These are phyloP conservation scores for Fomitopsis pulvina DNA, from an alignment of 768 basidiomycete genomes.

Conservation along the genomic window DNA sequence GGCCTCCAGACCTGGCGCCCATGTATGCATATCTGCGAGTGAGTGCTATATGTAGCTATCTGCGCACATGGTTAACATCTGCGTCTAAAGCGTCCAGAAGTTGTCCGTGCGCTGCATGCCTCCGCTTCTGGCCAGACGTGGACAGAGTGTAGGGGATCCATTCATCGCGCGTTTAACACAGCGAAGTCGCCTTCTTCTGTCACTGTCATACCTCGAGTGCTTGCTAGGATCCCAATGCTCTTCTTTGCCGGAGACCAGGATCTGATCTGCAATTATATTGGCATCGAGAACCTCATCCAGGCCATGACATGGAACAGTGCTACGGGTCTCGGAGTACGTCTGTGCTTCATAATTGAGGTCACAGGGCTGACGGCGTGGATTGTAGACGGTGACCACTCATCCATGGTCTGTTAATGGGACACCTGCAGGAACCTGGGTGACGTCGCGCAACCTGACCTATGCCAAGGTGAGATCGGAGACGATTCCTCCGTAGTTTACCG, in stretches of 20 bases:
- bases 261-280: constrained; percentile 93
- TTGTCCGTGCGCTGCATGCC: constrained; percentile 81
- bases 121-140: constrained; percentile 68
- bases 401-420: constrained; percentile 70
- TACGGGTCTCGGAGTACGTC: constrained; percentile 74
- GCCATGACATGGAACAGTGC: constrained; percentile 81
- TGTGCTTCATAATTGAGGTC: constrained; percentile 2
- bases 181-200: constrained; percentile 60
- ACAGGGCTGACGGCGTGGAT: neutral
- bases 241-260: constrained; percentile 96
- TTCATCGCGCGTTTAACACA: constrained; percentile 57
- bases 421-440: constrained; percentile 87
- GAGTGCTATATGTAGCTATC: constrained; percentile 24
- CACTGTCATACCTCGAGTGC: constrained; percentile 67
- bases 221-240: constrained; percentile 78
- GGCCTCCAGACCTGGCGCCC: constrained; percentile 82
- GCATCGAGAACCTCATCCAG: constrained; percentile 81
- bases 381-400: constrained; percentile 59
- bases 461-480: constrained; percentile 61
- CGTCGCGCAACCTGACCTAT: constrained; percentile 86
- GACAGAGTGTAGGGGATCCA: constrained; percentile 75
- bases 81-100: constrained; percentile 60
- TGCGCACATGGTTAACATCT: neutral
- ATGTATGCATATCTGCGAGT: constrained; percentile 79
- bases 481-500: neutral